phyloP scores from a whole-genome alignment of 441 rosid genomes.

The Gossypium schwendimanii region DNA sequence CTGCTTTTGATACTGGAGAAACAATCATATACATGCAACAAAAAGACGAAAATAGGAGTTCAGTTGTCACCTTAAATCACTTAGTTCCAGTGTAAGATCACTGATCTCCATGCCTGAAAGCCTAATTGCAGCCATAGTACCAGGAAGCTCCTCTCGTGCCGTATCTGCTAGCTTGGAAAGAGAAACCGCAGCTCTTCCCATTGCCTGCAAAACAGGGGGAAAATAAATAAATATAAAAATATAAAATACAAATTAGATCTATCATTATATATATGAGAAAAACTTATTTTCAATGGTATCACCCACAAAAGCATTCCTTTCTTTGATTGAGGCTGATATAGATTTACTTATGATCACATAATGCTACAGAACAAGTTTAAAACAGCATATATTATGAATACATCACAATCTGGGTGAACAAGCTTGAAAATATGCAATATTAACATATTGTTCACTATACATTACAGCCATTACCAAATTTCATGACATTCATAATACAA shows the following conservation, averaged over 20 bases:
- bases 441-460: not conserved
- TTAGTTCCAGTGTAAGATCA: constrained; percentile 84
- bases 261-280: not conserved
- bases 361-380: not conserved
- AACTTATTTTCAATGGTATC: not conserved
- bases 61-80: constrained; percentile 67
- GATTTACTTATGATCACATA: not conserved
- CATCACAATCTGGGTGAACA: not conserved
- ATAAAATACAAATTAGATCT: not conserved
- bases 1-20: not conserved
- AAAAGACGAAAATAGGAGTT: not conserved
- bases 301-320: not conserved
- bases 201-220: constrained; percentile 39
- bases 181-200: constrained; percentile 82
- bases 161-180: constrained; percentile 82
- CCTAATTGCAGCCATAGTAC: constrained; percentile 91
- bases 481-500: not conserved
- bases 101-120: constrained; percentile 97
- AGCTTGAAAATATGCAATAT: not conserved
- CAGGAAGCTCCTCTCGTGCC: constrained; percentile 83
- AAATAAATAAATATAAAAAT: not conserved
- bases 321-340: not conserved
- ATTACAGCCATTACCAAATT: not conserved
- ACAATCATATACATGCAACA: not conserved
- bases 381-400: not conserved